Evolutionary conservation across 2,329 filamentous ascomycete species (phyloP), one percentile per base, ranked within the genome.

Genomic region (Colletotrichum eremochloae): DNA sequence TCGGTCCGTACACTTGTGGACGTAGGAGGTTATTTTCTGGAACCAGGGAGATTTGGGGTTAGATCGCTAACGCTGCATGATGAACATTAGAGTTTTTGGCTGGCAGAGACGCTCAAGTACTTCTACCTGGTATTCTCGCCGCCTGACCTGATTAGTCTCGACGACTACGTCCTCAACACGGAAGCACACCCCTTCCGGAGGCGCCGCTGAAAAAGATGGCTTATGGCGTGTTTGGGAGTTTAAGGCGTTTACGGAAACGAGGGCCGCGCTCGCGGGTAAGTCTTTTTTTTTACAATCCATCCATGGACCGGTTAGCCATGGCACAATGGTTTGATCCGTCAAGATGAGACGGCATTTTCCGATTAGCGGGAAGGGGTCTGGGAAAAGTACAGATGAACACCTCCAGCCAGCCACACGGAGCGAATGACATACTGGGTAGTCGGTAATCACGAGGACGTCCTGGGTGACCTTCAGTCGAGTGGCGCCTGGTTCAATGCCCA

Each of bases 91-190:
- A 92, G 88, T 74, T 94, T 93, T 76, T 94, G 92, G 90, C 83
- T 92, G 76, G 90, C 90, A 0, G 92, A 94, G 83, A 94, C 92
- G 29, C 81, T 94, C 71, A 94, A 94, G 81, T 94, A 94, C 75
- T 93, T 94, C 72, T 94, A 92, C 75, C 80, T 94, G 63, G 87
- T 94, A 48, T 94, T 94, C 75, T 89, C 88, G 40, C 87, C 91
- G 31, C 88, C 90, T 1, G 85, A 88, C 33, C 76, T 90, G 38
- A 84, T 93, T 58, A 92, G 86, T 77, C 80, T 94, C 77, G 92
- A 94, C 79, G 87, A 93, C 14, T 94, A 86, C 80, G 90, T 94
- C 60, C 80, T 91, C 36, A 88, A 88, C 67, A 88, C 86, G 1
- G 86, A 88, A 76, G 86, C 85, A 2, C 86, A 88, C 75, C 86